Base-by-base conservation (phyloP, 164 flowering plant species). In the Tetracentron sinense region DNA sequence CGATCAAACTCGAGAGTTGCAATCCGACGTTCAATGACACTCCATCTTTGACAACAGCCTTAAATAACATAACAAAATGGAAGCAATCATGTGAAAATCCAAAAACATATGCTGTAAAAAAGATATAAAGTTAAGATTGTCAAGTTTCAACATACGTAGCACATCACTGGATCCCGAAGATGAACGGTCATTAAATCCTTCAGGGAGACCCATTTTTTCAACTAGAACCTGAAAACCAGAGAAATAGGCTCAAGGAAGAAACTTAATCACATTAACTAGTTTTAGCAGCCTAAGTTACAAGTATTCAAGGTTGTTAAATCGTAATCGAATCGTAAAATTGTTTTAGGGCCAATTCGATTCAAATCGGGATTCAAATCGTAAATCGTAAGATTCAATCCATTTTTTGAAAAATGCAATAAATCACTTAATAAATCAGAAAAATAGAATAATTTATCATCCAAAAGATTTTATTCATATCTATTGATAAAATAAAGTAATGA, bases 1-100 rank as follows among this genome's bases (percentile, higher is more conserved):
- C 83, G 83, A 61, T 78, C 86, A 64, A 82, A 82, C 66, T 82
- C 86, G 42, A 82, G 79, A 48, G 86, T 82, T 27, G 79, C 84
- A 70, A 82, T 78, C 48, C 81, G 68, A 12, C 64, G 65, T 35
- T 74, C 82, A 64, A 47, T 29, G 62, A 59, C 51, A 56, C 56
- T 78, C 82, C 86, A 82, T 22, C 21, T 22, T 31, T 70, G 64
- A 63, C 76, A 80, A 54, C 78, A 80, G 64, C 74, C 83, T 82
- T 30, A 17, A 42, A 44, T 4, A 29, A 52, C 5, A 42, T 48
- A 38, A 25, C 4, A 28, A 62, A 21, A 63, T 12, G 42, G 5
- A 23, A 69, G 27, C 33, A 66, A 16, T 14, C 19, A n/a, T 31
- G 23, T 14, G 56, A 56, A 7, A 28, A 16, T 51, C 12, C 20